Evolutionary conservation across 1,139 yeast species (phyloP).

Genomic region (Wickerhamomyces sp.): DNA sequence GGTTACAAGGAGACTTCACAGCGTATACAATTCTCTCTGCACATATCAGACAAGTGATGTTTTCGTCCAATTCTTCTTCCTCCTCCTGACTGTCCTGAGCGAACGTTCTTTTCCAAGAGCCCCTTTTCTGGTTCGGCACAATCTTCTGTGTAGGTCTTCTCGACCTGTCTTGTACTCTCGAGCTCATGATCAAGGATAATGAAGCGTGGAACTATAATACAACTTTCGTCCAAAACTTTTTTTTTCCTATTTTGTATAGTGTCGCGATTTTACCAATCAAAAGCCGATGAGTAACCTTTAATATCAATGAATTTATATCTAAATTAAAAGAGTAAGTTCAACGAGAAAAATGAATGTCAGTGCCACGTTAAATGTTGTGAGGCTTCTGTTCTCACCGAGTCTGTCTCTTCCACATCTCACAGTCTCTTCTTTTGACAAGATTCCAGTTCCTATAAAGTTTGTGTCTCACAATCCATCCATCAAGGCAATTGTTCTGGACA

Average conservation of each 20-base stretch:
- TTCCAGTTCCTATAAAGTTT: constrained; percentile 41
- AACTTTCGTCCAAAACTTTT: neutral
- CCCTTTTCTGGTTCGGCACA: neutral
- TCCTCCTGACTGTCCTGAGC: constrained; percentile 4
- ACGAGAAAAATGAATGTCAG: constrained; percentile 44
- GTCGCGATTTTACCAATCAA: too few relatives aligned
- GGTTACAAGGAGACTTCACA: constrained; percentile 81
- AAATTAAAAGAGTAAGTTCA: neutral
- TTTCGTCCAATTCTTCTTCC: constrained; percentile 32
- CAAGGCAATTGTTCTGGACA: constrained; percentile 83
- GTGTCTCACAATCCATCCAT: constrained; percentile 37
- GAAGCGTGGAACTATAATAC: too few relatives aligned
- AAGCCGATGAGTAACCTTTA: too few relatives aligned
- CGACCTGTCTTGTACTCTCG: constrained; percentile 10
- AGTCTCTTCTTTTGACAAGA: constrained; percentile 60
- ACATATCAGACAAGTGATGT: constrained; percentile 72
- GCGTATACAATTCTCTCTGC: constrained; percentile 63
- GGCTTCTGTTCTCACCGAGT: constrained; percentile 59
- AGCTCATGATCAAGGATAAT: constrained; percentile 2
- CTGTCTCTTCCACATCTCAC: constrained; percentile 66
- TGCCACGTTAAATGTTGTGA: constrained; percentile 65
- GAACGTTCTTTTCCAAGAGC: constrained; percentile 16
- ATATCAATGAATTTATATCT: too few relatives aligned
- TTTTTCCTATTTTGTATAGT: too few relatives aligned
- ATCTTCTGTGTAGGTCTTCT: constrained; percentile 2